phyloP scores from a whole-genome alignment of 192 early-diverging fungal genomes.

The Powellomyces hirtus region DNA sequence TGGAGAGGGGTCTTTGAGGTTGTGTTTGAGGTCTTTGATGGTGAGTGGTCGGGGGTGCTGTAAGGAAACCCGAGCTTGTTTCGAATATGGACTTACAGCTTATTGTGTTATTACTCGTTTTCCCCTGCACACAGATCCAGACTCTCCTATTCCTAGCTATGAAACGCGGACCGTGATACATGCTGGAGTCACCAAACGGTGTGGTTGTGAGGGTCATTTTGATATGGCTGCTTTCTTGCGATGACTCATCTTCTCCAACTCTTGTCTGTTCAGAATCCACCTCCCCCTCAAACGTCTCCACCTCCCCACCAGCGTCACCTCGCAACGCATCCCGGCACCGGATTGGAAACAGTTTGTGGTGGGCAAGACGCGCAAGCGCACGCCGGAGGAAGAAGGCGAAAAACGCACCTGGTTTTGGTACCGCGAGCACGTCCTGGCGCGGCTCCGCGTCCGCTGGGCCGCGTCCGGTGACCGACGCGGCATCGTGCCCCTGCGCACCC shows the following conservation, averaged over 20 bases:
- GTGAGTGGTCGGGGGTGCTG: slow-evolving; percentile 17
- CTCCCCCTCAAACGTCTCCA: slow-evolving; percentile 65
- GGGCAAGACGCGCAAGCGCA: slow-evolving; percentile 48
- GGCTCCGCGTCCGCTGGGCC: slow-evolving; percentile 29
- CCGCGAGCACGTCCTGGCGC: slow-evolving; percentile 60
- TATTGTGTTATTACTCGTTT: not conserved
- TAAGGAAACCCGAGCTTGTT: not conserved
- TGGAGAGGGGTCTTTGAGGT: slow-evolving; percentile 75
- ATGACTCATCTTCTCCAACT: not conserved
- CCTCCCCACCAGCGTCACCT: slow-evolving; percentile 46
- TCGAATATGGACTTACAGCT: not conserved
- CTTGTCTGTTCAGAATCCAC: slow-evolving; percentile 46
- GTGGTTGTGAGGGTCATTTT: no score
- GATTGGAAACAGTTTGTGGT: slow-evolving; percentile 79
- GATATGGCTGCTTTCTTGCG: not conserved
- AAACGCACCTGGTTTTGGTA: slow-evolving; percentile 74
- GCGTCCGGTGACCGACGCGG: slow-evolving; percentile 47
- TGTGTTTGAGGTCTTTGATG: slow-evolving; percentile 66
- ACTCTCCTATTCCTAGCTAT: slow-evolving; percentile 16
- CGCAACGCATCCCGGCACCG: slow-evolving; percentile 64
- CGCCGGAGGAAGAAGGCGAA: slow-evolving; percentile 53
- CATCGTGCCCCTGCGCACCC: slow-evolving; percentile 49
- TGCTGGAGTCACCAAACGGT: slow-evolving; percentile 48
- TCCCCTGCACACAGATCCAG: not conserved
- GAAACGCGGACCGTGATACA: slow-evolving; percentile 35